phyloP scores from a whole-genome alignment of 1,139 yeast genomes.

The Geotrichum restrictum region DNA sequence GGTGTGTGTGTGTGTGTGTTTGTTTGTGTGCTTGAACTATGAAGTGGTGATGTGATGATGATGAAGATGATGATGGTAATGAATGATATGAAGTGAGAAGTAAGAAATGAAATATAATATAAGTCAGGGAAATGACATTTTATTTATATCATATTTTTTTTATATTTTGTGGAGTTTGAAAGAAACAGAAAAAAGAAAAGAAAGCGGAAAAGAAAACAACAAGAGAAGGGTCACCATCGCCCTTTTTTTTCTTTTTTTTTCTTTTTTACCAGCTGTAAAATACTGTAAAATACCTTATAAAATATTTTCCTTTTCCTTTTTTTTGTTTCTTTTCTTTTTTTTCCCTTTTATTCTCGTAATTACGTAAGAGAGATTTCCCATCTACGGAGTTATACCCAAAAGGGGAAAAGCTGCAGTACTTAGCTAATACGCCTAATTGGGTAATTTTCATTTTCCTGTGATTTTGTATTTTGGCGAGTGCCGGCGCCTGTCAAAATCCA shows the following conservation, averaged over 20 bases:
- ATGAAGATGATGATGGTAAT: not conserved
- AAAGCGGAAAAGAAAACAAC: not conserved
- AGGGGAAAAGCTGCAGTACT: not conserved
- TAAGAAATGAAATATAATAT: not conserved
- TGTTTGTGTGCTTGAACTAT: too few species aligned
- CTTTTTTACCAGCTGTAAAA: too few species aligned
- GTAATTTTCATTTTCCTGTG: too few species aligned
- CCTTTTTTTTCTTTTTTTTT: not conserved
- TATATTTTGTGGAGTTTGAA: not conserved
- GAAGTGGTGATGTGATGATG: too few species aligned
- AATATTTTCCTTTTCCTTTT: not conserved
- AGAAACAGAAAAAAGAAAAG: not conserved
- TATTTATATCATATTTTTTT: not conserved
- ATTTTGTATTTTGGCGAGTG: not conserved
- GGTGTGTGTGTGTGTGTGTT: not conserved
- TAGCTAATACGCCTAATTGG: not conserved
- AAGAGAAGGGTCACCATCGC: not conserved
- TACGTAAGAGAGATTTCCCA: not conserved
- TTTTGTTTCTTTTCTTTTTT: too few species aligned
- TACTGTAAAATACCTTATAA: too few species aligned
- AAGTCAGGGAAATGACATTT: not conserved
- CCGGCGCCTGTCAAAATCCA: too few species aligned
- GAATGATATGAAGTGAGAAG: not conserved
- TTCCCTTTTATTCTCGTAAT: too few species aligned
- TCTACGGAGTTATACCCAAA: not conserved